A percentile compares a stretch with the other conserved stretches of the same genome.
These are phyloP conservation scores for Teunomyces barrocoloradensis DNA, from an alignment of 805 yeast genomes.

Conservation along the genomic window DNA sequence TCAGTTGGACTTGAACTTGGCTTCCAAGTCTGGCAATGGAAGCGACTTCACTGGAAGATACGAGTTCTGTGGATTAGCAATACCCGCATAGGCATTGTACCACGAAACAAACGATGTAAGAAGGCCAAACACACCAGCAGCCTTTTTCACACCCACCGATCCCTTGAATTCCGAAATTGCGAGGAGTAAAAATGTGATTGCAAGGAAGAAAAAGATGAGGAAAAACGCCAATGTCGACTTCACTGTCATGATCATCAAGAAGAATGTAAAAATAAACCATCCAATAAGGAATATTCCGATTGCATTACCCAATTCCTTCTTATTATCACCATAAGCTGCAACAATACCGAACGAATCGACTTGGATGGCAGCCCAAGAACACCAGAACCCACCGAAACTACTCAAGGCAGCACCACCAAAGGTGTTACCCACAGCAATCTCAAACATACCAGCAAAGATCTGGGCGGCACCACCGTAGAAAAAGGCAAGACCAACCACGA, in stretches of 20 bases:
- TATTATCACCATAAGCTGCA: conserved; percentile 30
- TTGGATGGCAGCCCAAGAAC: conserved; percentile 64
- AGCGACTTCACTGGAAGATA: conserved; percentile 51
- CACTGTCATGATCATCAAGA: conserved; percentile 38
- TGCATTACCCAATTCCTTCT: conserved; percentile 29
- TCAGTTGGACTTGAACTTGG: conserved; percentile 1
- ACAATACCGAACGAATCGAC: conserved; percentile 37
- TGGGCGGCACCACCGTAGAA: conserved; percentile 76
- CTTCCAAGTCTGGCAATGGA: conserved; percentile 46
- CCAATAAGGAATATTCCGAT: conserved; percentile 38
- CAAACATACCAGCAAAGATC: conserved; percentile 72
- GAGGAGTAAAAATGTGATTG: conserved; percentile 40
- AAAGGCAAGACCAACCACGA: conserved; percentile 64
- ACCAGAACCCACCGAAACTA: conserved; percentile 75
- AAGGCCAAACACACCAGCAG: conserved; percentile 43
- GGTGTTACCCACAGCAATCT: conserved; percentile 71
- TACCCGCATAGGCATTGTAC: conserved; percentile 48
- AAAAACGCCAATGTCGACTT: conserved; percentile 45
- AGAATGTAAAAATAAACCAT: conserved; percentile 46
- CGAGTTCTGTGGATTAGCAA: conserved; percentile 60
- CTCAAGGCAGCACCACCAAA: conserved; percentile 67
- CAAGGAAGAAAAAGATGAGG: conserved; percentile 37
- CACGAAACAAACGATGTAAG: conserved; percentile 43
- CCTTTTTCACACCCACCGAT: conserved; percentile 28
- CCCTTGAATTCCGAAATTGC: conserved; percentile 35